These are phyloP conservation scores for Aureobasidium sp. DNA, from an alignment of 2,329 filamentous ascomycete species.

Conservation along the genomic window DNA sequence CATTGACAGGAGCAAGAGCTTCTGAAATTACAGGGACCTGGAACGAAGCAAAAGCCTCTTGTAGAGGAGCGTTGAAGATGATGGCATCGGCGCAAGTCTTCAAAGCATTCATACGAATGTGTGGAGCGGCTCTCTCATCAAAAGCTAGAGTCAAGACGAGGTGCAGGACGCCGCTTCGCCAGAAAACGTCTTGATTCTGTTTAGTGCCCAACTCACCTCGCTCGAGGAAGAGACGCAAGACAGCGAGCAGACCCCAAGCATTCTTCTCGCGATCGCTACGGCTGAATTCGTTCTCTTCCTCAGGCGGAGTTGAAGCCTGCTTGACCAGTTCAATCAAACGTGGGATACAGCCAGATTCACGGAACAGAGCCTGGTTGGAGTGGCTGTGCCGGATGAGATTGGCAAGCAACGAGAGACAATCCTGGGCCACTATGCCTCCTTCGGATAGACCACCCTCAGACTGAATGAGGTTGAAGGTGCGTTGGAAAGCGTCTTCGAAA, in stretches of 20 bases:
- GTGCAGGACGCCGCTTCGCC: constrained; percentile 70
- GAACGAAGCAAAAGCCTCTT: constrained; percentile 83
- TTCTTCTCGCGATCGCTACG: constrained; percentile 82
- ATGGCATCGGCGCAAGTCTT: constrained; percentile 83
- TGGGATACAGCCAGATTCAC: constrained; percentile 72
- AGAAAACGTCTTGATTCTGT: constrained; percentile 79
- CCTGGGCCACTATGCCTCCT: constrained; percentile 81
- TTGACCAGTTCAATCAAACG: constrained; percentile 29
- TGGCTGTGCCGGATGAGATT: constrained; percentile 81
- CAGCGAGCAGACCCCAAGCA: constrained; percentile 77
- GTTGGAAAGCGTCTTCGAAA: constrained; percentile 89
- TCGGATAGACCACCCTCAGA: constrained; percentile 72
- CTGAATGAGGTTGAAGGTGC: constrained; percentile 72
- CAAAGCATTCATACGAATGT: constrained; percentile 80
- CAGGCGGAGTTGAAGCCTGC: constrained; percentile 48
- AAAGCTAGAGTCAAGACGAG: constrained; percentile 79
- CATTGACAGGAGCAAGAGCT: constrained; percentile 36
- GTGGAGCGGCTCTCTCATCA: constrained; percentile 58
- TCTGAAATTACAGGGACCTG: constrained; percentile 48
- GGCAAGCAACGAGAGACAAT: constrained; percentile 82
- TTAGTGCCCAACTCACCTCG: constrained; percentile 70
- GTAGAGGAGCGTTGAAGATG: constrained; percentile 65
- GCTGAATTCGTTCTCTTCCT: constrained; percentile 52
- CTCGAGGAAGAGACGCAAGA: constrained; percentile 78
- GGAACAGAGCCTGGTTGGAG: constrained; percentile 89